Conservation (phyloP, 805 yeast genomes). For the Lipomyces yamanashiensis region DNA sequence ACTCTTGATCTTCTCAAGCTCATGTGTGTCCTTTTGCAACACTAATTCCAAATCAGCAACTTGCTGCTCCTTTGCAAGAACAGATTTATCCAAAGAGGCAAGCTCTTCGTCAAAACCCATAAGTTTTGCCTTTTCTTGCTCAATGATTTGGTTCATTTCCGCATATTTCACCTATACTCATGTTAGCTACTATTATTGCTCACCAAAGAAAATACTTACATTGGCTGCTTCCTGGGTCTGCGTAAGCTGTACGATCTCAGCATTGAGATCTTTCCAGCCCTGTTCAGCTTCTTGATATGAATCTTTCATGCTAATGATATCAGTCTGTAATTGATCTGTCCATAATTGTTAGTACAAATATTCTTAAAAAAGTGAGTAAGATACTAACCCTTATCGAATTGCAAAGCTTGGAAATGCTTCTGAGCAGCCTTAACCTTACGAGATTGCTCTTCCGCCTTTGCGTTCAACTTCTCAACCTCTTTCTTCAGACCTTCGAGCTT, state of each 20-base stretch:
- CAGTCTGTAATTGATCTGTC: constrained; percentile 67
- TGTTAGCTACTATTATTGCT: background rate
- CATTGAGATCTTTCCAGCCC: constrained; percentile 26
- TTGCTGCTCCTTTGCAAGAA: constrained; percentile 38
- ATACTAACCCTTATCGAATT: constrained; percentile 55
- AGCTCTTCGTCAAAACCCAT: constrained; percentile 79
- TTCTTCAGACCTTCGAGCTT: constrained; percentile 65
- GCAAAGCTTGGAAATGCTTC: constrained; percentile 62
- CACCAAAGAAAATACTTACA: background rate
- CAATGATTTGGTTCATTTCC: constrained; percentile 22
- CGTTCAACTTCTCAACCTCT: constrained; percentile 54
- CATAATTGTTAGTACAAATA: background rate
- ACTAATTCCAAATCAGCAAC: constrained; percentile 40
- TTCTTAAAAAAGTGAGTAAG: no score
- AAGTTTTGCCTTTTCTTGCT: constrained; percentile 55
- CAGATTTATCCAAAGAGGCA: constrained; percentile 50
- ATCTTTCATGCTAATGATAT: constrained; percentile 46
- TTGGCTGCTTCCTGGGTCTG: constrained; percentile 23
- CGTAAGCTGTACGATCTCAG: constrained; percentile 39
- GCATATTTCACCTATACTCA: constrained; percentile 8
- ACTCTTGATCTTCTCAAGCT: constrained; percentile 40
- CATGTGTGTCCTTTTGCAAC: constrained; percentile 42
- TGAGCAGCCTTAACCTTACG: constrained; percentile 52
- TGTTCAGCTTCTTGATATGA: constrained; percentile 29
- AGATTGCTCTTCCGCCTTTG: constrained; percentile 48